Base-by-base conservation (phyloP, 108 stramenopile species). In the Discostella pseudostelligera region DNA sequence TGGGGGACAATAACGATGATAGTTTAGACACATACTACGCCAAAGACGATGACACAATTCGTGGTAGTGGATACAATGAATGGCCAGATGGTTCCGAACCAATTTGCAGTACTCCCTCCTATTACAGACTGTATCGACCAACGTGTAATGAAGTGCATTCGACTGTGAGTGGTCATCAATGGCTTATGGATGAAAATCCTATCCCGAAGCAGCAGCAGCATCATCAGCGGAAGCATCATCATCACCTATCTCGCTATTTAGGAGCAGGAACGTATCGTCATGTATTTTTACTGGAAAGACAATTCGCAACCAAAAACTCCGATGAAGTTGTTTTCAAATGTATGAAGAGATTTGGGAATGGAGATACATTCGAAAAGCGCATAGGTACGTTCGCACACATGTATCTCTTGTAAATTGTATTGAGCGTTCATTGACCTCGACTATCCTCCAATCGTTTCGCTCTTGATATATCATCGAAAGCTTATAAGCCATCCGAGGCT, bases 141-240 rank as follows among this genome's bases (percentile, higher is more conserved):
- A 84, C 55, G 39, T 87, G 86, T 67, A 87, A 87, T 45, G 40
- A 44, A 21, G 62, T 84, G 8, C 81, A 81, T 47, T 69, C 61
- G 0, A 20, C 26, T 35, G 61, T 35, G 45, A 62, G 61, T 35
- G 46, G 45, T 11, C 48, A 46, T 10, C 29, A 62, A 0, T 62
- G 61, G 61, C 35, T 62, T 5, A 29, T 35, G 44, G 32, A 26
- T 29, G 61, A 48, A 36, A 29, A 20, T 16, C n/a, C 17, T 21
- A 22, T 14, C 8, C 10, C 8, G 16, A 44, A 44, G 40, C n/a
- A 32, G 5, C 32, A 32, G 40, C n/a, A 32, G 5, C 32, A 32
- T 4, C 32, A 32, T 32, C 3, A 3, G 32, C 32, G 5, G 5
- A 32, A 32, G 32, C 32, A 32, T 5, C 32, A 32, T 32, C 4